Evolutionary conservation across 345 rosid genomes (phyloP), one percentile per base, ranked within the genome.

Genomic region (Hibiscus trionum): DNA sequence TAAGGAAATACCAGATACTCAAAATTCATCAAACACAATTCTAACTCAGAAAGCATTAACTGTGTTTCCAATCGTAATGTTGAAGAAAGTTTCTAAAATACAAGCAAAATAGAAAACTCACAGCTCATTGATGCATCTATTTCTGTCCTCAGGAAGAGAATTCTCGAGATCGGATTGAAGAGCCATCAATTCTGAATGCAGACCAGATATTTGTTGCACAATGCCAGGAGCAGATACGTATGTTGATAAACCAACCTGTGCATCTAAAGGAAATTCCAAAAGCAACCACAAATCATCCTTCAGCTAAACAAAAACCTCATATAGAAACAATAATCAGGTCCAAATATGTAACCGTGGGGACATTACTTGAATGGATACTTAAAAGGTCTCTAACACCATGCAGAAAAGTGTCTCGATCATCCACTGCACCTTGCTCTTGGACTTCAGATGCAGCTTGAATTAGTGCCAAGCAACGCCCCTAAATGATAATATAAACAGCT

Each of bases 361-460:
- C 21, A 66, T 70, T 92, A 92, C 97, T 92, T 81, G 99, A 95
- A 82, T 89, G 86, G 68, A 90, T 83, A 79, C 96, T 89, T 71
- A 95, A 77, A 55, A 95, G 93, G 86, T 92, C 99, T 83, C 97
- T 88, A 77, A 95, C 87, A 76, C 96, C 93, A 78, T 95, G 99
- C 76, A 92, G 81, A 81, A 92, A 88, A 73, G 83, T 83, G 78
- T 95, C 97, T 47, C 94, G 90, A 79, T 95, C 98, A 87, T 95
- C 97, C 14, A 92, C 96, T 6, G 98, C 96, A 68, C 99, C 99
- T 78, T 89, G 94, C 74, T 90, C 99, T 89, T 90, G 99, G 47
- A 85, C 81, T 75, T 92, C 99, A 77, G 97, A 87, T 55, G 96
- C 98, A 79, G 99, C 94, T 88, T 95, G 97, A 78, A 87, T 90